Conservation (phyloP, 805 yeast species). For the Candida ascalaphidarum region DNA sequence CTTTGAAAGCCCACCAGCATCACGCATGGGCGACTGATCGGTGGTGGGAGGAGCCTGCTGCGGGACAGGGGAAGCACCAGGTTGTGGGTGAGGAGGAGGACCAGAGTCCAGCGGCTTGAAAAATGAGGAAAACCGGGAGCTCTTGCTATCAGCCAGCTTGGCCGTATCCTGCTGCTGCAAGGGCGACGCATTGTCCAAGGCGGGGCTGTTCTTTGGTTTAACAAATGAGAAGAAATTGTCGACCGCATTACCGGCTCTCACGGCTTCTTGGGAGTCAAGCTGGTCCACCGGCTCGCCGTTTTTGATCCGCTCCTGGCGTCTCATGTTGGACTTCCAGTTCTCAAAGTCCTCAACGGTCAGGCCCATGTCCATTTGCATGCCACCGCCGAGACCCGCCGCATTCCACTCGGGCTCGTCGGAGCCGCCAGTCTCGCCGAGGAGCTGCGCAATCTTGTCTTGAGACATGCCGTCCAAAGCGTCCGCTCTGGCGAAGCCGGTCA, state of each 20-base stretch:
- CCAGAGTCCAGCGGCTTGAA: slow-evolving; percentile 6
- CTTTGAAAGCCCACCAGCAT: too few species aligned
- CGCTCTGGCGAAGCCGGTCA: slow-evolving; percentile 9
- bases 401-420: slow-evolving; percentile 35
- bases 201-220: slow-evolving; percentile 15
- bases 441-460: slow-evolving; percentile 22
- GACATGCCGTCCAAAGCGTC: slow-evolving; percentile 23
- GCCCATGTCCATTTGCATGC: slow-evolving; percentile 29
- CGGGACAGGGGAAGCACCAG: too few species aligned
- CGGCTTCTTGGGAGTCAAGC: slow-evolving; percentile 6
- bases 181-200: slow-evolving; percentile 2
- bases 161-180: slow-evolving; percentile 4
- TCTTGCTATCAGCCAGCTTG: slow-evolving; percentile 15
- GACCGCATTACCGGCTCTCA: slow-evolving; percentile 26
- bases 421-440: slow-evolving; percentile 26
- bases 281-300: slow-evolving; percentile 28
- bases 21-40: too few species aligned
- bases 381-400: slow-evolving; percentile 13
- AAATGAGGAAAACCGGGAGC: slow-evolving; percentile 30
- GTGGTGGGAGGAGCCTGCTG: too few species aligned
- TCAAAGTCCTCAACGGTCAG: slow-evolving; percentile 52
- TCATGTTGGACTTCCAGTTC: slow-evolving; percentile 49
- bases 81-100: neutral
- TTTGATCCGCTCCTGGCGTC: slow-evolving; percentile 38
- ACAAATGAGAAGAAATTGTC: slow-evolving; percentile 36